Base-by-base conservation (phyloP, 2,329 filamentous ascomycete genomes). In the Diaporthe velutina region DNA sequence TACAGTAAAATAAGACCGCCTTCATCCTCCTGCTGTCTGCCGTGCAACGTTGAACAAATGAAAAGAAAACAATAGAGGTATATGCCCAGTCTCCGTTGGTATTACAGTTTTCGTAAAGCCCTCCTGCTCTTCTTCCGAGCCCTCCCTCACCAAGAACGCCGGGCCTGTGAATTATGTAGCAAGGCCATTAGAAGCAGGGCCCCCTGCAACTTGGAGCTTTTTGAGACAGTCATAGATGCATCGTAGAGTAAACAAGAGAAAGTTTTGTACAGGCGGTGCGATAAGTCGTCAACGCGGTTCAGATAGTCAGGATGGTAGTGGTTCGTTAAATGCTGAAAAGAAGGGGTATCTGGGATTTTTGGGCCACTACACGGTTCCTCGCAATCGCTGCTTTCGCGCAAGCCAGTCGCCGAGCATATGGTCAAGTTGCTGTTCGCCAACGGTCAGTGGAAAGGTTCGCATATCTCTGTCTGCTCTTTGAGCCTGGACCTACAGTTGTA, bases 401-500 rank as follows among this genome's bases (percentile, higher is more conserved):
- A 98, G 87, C 93, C 95, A 96, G 80, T 94, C 92, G 78, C 93
- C 93, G 58, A 98, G 89, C 90, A 98, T 92, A 28, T 94, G 91
- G 84, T 99, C 96, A 78, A 98, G 89, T 88, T 96, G 93, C 85
- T 93, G 78, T 48, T 25, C 19, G 71, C 33, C 68, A 15, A 76
- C 60, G 75, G 79, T 82, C 75, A 78, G 77, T 73, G 76, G 57
- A 74, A 60, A 52, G 42, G 19, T 50, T 40, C 33, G 50, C 68
- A 58, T 10, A 68, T 33, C n/a, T n/a, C 19, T 40, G 35, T 13
- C 19, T 40, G 35, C 13, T 15, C n/a, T 60, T 60, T 8, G 33
- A 35, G 48, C 50, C 6, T n/a, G 28, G 17, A 85, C 91, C 87
- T 83, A 93, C 91, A 74, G 89, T 93, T 75, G 95, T 96, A 84